phyloP scores from a whole-genome alignment of 495 filamentous ascomycete genomes.

The Aspergillus sparsus region DNA sequence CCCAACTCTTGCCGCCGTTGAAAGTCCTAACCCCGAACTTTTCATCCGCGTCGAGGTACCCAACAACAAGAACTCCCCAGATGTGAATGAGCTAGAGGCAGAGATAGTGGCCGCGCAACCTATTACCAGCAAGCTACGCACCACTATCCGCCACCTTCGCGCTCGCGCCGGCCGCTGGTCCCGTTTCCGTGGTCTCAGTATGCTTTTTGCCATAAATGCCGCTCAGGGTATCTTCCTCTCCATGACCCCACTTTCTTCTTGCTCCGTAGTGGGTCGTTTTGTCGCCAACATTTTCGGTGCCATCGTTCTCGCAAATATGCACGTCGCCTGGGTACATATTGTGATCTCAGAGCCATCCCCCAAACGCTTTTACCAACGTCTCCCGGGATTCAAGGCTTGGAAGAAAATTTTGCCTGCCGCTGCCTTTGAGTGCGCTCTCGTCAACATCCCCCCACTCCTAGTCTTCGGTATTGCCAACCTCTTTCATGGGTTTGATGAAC shows the following conservation, averaged over 20 bases:
- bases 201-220: constrained; percentile 36
- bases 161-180: constrained; percentile 54
- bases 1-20: constrained; percentile 60
- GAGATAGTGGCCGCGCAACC: constrained; percentile 40
- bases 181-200: constrained; percentile 58
- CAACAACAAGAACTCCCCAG: constrained; percentile 35
- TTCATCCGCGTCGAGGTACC: constrained; percentile 49
- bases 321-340: constrained; percentile 62
- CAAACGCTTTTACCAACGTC: constrained; percentile 53
- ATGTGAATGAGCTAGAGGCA: constrained; percentile 37
- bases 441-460: constrained; percentile 38
- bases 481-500: constrained; percentile 32
- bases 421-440: constrained; percentile 43
- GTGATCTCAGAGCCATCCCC: constrained; percentile 57
- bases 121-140: constrained; percentile 60
- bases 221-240: constrained; percentile 30
- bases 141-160: constrained; percentile 59
- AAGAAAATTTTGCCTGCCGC: constrained; percentile 53
- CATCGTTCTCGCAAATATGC: constrained; percentile 50
- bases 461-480: constrained; percentile 37
- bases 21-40: constrained; percentile 60
- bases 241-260: constrained; percentile 29
- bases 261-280: constrained; percentile 36
- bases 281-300: constrained; percentile 42
- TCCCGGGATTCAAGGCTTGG: constrained; percentile 48